These are phyloP conservation scores for Perilla frutescens DNA, from an alignment of 257 asterid species.

Conservation along the genomic window DNA sequence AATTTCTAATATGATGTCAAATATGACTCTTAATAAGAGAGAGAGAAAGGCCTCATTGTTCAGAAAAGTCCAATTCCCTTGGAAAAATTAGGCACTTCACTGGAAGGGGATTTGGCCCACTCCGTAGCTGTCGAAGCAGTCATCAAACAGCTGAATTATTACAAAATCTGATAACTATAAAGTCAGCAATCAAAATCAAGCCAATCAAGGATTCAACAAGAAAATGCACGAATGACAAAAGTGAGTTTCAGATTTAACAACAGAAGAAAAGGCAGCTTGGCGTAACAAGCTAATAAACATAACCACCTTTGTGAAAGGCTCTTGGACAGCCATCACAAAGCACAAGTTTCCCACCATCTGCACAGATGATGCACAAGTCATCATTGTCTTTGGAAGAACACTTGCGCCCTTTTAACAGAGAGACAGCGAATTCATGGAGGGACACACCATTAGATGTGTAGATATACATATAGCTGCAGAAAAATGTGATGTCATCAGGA, in stretches of 20 bases:
- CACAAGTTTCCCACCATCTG: constrained; percentile 98
- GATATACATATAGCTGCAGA: constrained; percentile 88
- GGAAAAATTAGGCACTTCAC: not conserved
- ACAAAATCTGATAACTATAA: constrained; percentile 1
- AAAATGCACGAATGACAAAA: not conserved
- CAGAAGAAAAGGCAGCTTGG: constrained; percentile 21
- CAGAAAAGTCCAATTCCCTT: not conserved
- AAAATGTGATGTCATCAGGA: constrained; percentile 39
- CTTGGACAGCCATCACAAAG: constrained; percentile 99
- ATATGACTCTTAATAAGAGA: not conserved
- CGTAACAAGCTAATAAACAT: constrained; percentile 25
- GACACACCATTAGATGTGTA: constrained; percentile 98
- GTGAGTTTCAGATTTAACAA: constrained; percentile 7
- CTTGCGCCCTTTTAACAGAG: constrained; percentile 83
- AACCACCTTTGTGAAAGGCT: constrained; percentile 96
- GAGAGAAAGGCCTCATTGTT: constrained; percentile 4
- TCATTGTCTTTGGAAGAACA: constrained; percentile 73
- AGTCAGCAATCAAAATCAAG: constrained; percentile 13
- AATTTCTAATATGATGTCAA: not conserved
- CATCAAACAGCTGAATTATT: not conserved
- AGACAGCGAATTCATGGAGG: constrained; percentile 87
- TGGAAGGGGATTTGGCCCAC: constrained; percentile 3
- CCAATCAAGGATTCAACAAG: constrained; percentile 12
- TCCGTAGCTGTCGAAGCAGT: constrained; percentile 11
- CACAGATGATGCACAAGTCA: constrained; percentile 96